Conservation (phyloP, 441 rosid species). For the Gossypium davidsonii region DNA sequence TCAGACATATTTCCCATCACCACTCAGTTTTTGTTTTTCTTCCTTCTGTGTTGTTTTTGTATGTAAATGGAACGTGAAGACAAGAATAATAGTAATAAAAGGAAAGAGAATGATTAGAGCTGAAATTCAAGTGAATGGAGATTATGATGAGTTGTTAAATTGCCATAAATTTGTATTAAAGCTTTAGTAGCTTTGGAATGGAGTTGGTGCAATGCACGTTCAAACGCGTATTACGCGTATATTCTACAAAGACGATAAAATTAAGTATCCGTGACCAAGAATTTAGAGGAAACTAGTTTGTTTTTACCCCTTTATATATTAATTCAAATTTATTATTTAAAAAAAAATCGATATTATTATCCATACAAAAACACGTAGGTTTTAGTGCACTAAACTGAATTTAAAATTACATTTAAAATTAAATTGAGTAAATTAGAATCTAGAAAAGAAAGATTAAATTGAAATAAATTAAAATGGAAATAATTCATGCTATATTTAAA, state of each 20-base stretch:
- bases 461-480: too few species aligned
- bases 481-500: too few species aligned
- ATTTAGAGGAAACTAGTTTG: too few species aligned
- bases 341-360: too few species aligned
- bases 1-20: conserved; percentile 19
- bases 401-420: too few species aligned
- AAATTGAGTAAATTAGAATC: too few species aligned
- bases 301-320: too few species aligned
- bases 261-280: too few species aligned
- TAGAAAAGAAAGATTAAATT: too few species aligned
- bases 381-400: rapidly evolving
- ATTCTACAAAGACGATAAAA: neutral
- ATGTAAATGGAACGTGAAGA: neutral
- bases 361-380: rapidly evolving
- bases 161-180: neutral
- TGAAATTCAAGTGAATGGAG: neutral
- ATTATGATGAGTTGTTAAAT: neutral
- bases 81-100: neutral
- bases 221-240: neutral
- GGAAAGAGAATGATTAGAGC: neutral
- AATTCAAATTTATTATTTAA: too few species aligned
- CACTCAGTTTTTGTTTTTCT: neutral
- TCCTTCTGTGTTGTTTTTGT: neutral
- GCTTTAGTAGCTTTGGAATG: neutral
- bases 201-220: neutral